phyloP scores from a whole-genome alignment of 1,139 yeast genomes.

The Lodderomyces parapsilosis region DNA sequence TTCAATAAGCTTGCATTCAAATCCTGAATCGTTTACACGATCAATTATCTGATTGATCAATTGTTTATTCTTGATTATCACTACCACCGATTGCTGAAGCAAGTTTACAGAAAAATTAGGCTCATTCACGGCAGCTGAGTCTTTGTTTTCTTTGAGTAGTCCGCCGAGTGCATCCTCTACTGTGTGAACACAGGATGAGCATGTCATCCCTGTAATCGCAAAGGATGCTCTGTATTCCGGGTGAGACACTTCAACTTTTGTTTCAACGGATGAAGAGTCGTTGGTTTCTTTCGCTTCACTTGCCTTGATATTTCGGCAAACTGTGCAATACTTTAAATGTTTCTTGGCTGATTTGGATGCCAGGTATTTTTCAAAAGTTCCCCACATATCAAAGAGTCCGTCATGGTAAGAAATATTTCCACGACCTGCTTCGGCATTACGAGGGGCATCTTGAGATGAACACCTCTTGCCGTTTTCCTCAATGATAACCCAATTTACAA shows the following conservation, averaged over 20 bases:
- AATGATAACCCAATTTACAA: slow-evolving; percentile 33
- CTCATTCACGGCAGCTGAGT: slow-evolving; percentile 16
- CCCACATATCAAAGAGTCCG: slow-evolving; percentile 17
- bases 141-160: background rate
- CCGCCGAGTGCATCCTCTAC: slow-evolving; percentile 43
- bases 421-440: slow-evolving; percentile 2
- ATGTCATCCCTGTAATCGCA: slow-evolving; percentile 64
- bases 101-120: slow-evolving; percentile 40
- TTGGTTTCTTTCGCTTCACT: background rate
- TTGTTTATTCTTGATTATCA: slow-evolving; percentile 51
- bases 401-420: slow-evolving; percentile 10
- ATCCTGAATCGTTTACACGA: slow-evolving; percentile 54
- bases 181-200: slow-evolving; percentile 55
- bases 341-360: slow-evolving; percentile 14
- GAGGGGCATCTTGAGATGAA: slow-evolving; percentile 12
- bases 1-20: slow-evolving; percentile 56
- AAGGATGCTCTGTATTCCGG: slow-evolving; percentile 50
- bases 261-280: slow-evolving; percentile 21
- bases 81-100: slow-evolving; percentile 44
- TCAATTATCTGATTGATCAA: slow-evolving; percentile 48
- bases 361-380: slow-evolving; percentile 13
- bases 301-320: slow-evolving; percentile 22
- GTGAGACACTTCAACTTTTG: slow-evolving; percentile 26
- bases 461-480: slow-evolving; percentile 7
- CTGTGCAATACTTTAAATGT: slow-evolving; percentile 33